A percentile compares a stretch with the other conserved stretches of the same genome.
Conservation (phyloP, 2,329 filamentous ascomycete species). For the Fusarium lyarnte region DNA sequence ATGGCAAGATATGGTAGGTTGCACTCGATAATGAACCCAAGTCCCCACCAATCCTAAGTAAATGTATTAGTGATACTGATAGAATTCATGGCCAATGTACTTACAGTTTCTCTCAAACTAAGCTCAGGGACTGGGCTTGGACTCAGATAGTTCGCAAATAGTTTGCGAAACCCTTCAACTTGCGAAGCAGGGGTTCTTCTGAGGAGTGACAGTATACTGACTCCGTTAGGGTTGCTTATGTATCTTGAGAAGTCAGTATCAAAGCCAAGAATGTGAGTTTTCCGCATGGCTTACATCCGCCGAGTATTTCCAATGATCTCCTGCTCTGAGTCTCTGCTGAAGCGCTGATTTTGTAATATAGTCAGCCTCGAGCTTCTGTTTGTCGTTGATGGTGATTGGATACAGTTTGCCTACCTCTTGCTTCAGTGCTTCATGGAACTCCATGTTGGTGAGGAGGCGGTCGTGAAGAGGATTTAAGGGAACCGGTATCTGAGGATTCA, state of each 20-base stretch:
- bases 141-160: fast-evolving
- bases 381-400: fast-evolving
- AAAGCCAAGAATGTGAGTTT: too few relatives aligned
- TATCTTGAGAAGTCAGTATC: background rate
- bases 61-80: background rate
- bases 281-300: background rate
- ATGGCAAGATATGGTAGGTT: background rate
- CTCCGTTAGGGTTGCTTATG: background rate
- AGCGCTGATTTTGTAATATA: fast-evolving
- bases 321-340: fast-evolving
- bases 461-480: fast-evolving
- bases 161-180: background rate
- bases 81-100: fast-evolving
- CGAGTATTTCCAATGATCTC: background rate
- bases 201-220: background rate
- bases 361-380: fast-evolving
- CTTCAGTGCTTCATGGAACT: fast-evolving
- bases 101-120: background rate
- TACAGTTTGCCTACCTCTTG: fast-evolving
- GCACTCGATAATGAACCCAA: fast-evolving
- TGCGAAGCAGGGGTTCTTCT: background rate
- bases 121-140: fast-evolving
- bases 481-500: background rate
- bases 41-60: fast-evolving
- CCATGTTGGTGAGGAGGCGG: background rate